Base-by-base conservation (phyloP, 2,329 filamentous ascomycete species). In the Stagonosporopsis vannaccii region DNA sequence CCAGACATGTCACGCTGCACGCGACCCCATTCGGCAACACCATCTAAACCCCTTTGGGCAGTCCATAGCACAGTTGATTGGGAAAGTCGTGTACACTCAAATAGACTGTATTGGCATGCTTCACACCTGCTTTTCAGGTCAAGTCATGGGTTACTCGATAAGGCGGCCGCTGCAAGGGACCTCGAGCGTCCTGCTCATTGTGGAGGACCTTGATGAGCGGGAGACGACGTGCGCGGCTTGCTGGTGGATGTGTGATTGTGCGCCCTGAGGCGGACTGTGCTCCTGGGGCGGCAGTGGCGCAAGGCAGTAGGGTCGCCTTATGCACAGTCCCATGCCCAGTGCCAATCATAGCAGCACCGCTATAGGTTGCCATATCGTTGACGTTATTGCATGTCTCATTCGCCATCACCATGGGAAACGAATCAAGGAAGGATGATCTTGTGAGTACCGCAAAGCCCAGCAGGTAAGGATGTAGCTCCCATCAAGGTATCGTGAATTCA, bases 401-500 rank as follows among this genome's bases (percentile, higher is more conserved):
- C 15, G 41, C 26, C 11, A 13, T 17, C 40, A 20, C 15, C 6
- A 5, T 13, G 9, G 15, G 15, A 35, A 33, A 19, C 9, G 6
- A 30, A 5, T 32, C 2, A 5, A 25, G 17, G 28, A 15, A 23
- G 32, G 12, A 37, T 44, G 46, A 30, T 13, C 37, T n/a, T 26
- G 30, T 30, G 36, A 47, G 42, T 30, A 32, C n/a, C 20, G 35
- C 25, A 22, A 13, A 25, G 41, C 4, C 22, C n/a, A 13, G 9
- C 17, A 35, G 22, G 44, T 54, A 47, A 19, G 22, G 36, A 41
- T 50, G 39, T 45, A 55, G 45, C 35, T 33, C 19, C 41, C 53
- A 42, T 50, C 46, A 51, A 56, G 53, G 53, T 48, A 51, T 56
- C n/a, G 47, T 39, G 36, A 47, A 5, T 51, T 43, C 53, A 51